These are phyloP conservation scores for Suhomyces sp. DNA, from an alignment of 805 yeast species.

Conservation along the genomic window DNA sequence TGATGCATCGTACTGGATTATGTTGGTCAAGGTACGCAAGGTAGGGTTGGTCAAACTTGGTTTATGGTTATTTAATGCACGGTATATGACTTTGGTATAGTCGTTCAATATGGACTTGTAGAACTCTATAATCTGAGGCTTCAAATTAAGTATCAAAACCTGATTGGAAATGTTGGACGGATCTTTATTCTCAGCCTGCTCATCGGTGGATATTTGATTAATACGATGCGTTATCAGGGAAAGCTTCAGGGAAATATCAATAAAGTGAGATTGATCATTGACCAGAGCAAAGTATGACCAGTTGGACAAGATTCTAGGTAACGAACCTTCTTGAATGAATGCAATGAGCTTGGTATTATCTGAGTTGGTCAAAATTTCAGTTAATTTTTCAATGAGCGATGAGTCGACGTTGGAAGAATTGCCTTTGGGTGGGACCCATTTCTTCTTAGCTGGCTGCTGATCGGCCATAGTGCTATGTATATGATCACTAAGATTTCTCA, in stretches of 20 bases:
- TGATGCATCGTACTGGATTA: constrained; percentile 48
- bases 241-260: constrained; percentile 42
- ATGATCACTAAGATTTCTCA: neutral
- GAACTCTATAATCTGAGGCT: constrained; percentile 28
- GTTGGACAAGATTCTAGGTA: constrained; percentile 31
- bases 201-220: constrained; percentile 17
- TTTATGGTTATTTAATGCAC: constrained; percentile 59
- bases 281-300: constrained; percentile 45
- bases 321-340: constrained; percentile 27
- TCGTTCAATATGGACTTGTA: constrained; percentile 52
- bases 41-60: constrained; percentile 61
- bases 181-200: constrained; percentile 7
- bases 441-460: neutral
- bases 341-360: constrained; percentile 15
- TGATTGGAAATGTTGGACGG: constrained; percentile 1
- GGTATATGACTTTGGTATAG: constrained; percentile 61
- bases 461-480: neutral
- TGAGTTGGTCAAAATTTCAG: constrained; percentile 8
- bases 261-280: constrained; percentile 52
- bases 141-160: constrained; percentile 12
- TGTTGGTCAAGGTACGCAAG: constrained; percentile 52
- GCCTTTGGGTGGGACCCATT: constrained; percentile 3
- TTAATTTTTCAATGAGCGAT: constrained; percentile 11
- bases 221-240: constrained; percentile 23
- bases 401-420: constrained; percentile 12